Evolutionary conservation across 2,329 filamentous ascomycete genomes (phyloP), one percentile per base, ranked within the genome.

Genomic region (Pyrenophora seminiperda): DNA sequence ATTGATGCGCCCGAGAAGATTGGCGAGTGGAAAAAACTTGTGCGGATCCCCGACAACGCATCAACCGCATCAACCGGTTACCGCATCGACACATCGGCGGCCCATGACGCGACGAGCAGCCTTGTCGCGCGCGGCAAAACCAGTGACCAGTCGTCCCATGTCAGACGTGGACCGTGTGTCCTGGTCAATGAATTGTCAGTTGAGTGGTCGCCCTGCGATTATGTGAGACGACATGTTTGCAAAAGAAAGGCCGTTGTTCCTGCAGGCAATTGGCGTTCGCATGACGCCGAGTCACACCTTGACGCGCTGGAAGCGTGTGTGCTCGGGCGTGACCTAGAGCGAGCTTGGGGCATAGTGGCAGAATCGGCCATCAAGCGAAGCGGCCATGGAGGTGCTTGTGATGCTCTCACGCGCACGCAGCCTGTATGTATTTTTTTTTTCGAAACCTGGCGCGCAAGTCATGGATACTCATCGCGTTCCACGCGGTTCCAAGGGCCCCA

Each of bases 251-350:
- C 30, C 40, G 27, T 39, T 49, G 51, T 57, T 42, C 42, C 52
- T 60, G 56, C 52, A 57, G 50, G 41, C 59, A 41, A 53, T 60
- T 51, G 50, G 56, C 32, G 54, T 60, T 52, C 56, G 54, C 53
- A 59, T 59, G 41, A 58, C 52, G 49, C 52, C 54, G 56, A 62
- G 57, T 56, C 48, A 45, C 50, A 51, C 38, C 33, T 51, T 48
- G 32, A 50, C 50, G 50, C 46, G 50, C 39, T 29, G 37, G 31
- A 37, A 14, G 24, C 50, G 46, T 50, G 46, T 38, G 15, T 31
- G 30, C n/a, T n/a, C n/a, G 27, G n/a, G 24, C 20, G 27, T 17
- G 38, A 31, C 24, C 4, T 30, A 14, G 36, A 40, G 22, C 20
- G 18, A 29, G 38, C 40, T 24, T 37, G 41, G 34, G 20, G 33